Percentiles rank a stretch among this genome's conserved stretches.
Conservation (phyloP, 2,329 filamentous ascomycete genomes). For the Fusarium pseudograminearum region DNA sequence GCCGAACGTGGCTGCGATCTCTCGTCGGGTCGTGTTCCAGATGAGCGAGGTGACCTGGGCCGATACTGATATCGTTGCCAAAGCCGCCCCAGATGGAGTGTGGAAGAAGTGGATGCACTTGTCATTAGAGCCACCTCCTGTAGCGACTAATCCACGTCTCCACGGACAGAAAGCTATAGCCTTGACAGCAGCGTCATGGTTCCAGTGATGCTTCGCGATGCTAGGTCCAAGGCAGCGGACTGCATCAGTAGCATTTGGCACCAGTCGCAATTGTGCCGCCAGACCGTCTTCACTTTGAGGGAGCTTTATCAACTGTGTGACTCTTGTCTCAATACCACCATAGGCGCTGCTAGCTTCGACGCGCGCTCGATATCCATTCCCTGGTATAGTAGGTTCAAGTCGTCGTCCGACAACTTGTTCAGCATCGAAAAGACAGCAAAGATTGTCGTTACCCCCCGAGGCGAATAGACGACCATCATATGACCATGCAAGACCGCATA, state of each 20-base stretch:
- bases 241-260: conserved; percentile 49
- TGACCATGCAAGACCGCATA: conserved; percentile 94
- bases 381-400: not conserved
- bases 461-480: conserved; percentile 80
- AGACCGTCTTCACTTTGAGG: conserved; percentile 3
- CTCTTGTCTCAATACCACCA: conserved; percentile 30
- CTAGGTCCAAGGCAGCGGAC: conserved; percentile 65
- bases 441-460: conserved; percentile 92
- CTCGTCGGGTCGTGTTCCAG: conserved; percentile 86
- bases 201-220: conserved; percentile 77
- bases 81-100: conserved; percentile 80
- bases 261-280: conserved; percentile 47
- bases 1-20: conserved; percentile 94
- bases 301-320: conserved; percentile 5
- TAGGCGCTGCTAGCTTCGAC: conserved; percentile 16
- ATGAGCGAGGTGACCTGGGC: conserved; percentile 94
- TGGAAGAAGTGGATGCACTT: conserved; percentile 97
- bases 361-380: conserved; percentile 11
- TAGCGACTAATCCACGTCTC: conserved; percentile 87
- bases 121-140: conserved; percentile 93
- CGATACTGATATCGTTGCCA: conserved; percentile 91
- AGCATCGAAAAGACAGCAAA: conserved; percentile 83
- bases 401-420: conserved; percentile 63
- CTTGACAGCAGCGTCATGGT: conserved; percentile 90
- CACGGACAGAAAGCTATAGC: conserved; percentile 97